Percentiles rank a stretch among this genome's conserved stretches.
phyloP scores from a whole-genome alignment of 306 rosid genomes.

The Rosa persica region DNA sequence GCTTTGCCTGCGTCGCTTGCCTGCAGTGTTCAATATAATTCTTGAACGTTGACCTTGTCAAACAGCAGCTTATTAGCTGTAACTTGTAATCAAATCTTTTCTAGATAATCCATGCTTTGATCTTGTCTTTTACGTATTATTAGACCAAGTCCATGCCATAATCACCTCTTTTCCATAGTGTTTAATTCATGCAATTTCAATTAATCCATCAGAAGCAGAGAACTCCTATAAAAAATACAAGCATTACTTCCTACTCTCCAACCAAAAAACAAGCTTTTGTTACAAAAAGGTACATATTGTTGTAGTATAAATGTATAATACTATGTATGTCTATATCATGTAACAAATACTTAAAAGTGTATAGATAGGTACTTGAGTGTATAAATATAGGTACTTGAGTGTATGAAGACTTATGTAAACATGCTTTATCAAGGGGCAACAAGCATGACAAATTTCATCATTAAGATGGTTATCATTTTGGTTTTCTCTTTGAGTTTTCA shows the following conservation, averaged over 20 bases:
- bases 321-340: too few relatives aligned
- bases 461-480: too few relatives aligned
- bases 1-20: background rate
- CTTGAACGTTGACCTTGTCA: background rate
- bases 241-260: background rate
- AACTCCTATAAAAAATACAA: background rate
- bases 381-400: too few relatives aligned
- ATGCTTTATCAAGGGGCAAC: too few relatives aligned
- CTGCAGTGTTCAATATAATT: background rate
- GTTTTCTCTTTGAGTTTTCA: too few relatives aligned
- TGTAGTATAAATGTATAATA: too few relatives aligned
- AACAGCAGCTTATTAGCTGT: background rate
- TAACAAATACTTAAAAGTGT: too few relatives aligned
- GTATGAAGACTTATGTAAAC: too few relatives aligned
- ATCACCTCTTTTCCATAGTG: background rate
- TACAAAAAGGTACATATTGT: background rate
- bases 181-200: background rate
- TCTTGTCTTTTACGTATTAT: background rate
- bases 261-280: background rate
- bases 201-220: background rate
- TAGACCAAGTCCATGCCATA: background rate
- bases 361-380: too few relatives aligned
- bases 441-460: too few relatives aligned
- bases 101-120: background rate
- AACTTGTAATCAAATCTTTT: background rate